Evolutionary conservation across 495 filamentous ascomycete genomes (phyloP), one percentile per base, ranked within the genome.

Genomic region (Stereocaulon alpinum): DNA sequence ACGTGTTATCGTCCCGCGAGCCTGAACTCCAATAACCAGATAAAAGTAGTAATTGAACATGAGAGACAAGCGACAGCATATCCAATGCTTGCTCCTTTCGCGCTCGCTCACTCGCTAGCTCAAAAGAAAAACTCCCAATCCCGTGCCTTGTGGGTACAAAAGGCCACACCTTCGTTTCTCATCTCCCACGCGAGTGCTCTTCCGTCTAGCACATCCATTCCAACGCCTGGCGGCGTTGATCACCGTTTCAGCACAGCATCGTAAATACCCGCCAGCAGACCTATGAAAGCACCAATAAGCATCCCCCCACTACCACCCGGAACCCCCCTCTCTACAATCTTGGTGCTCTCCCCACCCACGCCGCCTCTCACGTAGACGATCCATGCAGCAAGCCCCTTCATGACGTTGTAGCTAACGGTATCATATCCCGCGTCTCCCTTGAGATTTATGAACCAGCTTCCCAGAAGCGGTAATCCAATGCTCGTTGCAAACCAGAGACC

Each of bases 381-480:
- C 68, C 86, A 94, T 10, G 87, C 82, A 44, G 89, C 67, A 59
- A 96, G 61, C 0, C 85, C 91, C 76, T 94, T 95, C 65, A 81
- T 82, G 55, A 96, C 82, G 71, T 90, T 93, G 71, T 92, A 98
- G 57, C 83, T 86, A 61, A 96, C 72, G 22, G 91, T 91, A 68
- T 98, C 93, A 60, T 90, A 82, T 12, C 72, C 77, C 32, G 84
- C 77, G 44, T 80, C 74, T 32, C 67, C 62, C 55, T 81, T 86
- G 64, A 96, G 67, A 69, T 98, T 96, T 76, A 94, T 82, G 68
- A 96, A 92, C 67, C 90, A 96, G 1, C 86, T 88, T 40, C 81
- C 77, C 29, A 85, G 56, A 56, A 84, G 64, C 4, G 93, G 93
- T 61, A 92, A 52, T 15, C 86, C 30, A 17, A 91, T 62, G 64